These are phyloP conservation scores for Tolypocladium nubicola DNA, from an alignment of 2,329 filamentous ascomycete species.

Conservation along the genomic window DNA sequence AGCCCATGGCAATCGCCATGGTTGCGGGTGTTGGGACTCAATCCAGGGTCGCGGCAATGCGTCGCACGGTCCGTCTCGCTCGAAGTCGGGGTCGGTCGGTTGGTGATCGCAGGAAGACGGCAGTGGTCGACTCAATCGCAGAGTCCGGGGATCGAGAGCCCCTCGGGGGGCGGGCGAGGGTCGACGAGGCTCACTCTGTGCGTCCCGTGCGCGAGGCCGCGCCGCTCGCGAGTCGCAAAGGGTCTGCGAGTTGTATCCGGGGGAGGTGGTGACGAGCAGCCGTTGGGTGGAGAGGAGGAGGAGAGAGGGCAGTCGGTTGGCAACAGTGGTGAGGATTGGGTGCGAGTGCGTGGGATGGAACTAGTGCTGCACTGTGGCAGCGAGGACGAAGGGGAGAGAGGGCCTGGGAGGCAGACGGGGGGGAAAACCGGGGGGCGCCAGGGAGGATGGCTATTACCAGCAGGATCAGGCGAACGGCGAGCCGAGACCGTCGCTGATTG, in stretches of 20 bases:
- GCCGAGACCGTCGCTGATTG: constrained; percentile 1
- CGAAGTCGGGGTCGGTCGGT: neutral
- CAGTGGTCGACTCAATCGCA: neutral
- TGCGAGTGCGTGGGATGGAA: neutral
- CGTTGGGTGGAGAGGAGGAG: neutral
- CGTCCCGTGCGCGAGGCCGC: neutral
- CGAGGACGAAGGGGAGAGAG: neutral
- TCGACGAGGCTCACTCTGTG: neutral
- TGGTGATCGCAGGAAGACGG: neutral
- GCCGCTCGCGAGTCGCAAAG: neutral
- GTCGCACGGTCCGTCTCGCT: neutral
- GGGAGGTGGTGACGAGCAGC: neutral
- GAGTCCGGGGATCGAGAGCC: neutral
- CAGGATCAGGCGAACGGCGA: neutral
- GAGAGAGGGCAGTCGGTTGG: neutral
- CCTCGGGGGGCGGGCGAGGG: neutral
- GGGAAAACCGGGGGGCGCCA: neutral
- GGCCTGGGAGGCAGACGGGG: neutral
- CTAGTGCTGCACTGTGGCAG: neutral
- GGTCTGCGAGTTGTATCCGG: neutral
- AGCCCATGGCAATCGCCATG: constrained; percentile 59
- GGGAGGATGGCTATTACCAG: neutral
- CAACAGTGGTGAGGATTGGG: neutral
- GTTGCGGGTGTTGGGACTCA: constrained; percentile 38
- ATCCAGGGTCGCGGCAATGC: constrained; percentile 29